Base-by-base conservation (phyloP, 441 rosid genomes). In the Gossypium laxum region DNA sequence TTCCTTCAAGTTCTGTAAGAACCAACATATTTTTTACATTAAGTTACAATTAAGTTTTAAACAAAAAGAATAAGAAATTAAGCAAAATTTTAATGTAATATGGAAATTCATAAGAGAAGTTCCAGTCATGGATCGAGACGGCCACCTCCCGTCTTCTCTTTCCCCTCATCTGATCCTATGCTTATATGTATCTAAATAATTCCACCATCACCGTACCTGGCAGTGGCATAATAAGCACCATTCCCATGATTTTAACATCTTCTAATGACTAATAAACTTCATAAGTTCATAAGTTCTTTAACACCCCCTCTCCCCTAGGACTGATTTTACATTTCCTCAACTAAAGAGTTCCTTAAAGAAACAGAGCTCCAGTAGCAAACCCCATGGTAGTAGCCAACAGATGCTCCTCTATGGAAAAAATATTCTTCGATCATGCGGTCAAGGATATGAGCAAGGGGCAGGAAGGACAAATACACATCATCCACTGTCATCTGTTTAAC, bases 351-450 rank as follows among this genome's bases (percentile, higher is more conserved):
- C 38, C 38, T 34, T 34, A 17, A 38, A 62, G 67, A 38, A 48
- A 38, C 34, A 69, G 70, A 55, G 60, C 32, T 26, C 28, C 52
- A 60, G 74, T 30, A 64, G 34, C 81, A 22, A 86, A 94, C 99
- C 85, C 98, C 99, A 66, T 94, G 97, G 77, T 89, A 94, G 79
- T 86, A 94, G 75, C 99, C 99, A 48, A 94, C 85, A 41, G 99
- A 88, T 77, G 99, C 99, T 43, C 98, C 98, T 77, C 83, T 91
- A 47, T 82, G 75, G 75, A 90, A 85, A 79, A 91, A 91, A 61
- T 87, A 90, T 77, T 94, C 97, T 78, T 94, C 98, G 48, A 87
- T 88, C 81, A 69, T 51, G 18, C 98, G 94, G 72, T 94, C 99
- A 47, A 94, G 90, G 66, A 88, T 78, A 77, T 94, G 99, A 75